Percentiles rank a stretch among this genome's conserved stretches.
Evolutionary conservation across 768 basidiomycete genomes (phyloP).

Genomic region (Amanita muscaria): DNA sequence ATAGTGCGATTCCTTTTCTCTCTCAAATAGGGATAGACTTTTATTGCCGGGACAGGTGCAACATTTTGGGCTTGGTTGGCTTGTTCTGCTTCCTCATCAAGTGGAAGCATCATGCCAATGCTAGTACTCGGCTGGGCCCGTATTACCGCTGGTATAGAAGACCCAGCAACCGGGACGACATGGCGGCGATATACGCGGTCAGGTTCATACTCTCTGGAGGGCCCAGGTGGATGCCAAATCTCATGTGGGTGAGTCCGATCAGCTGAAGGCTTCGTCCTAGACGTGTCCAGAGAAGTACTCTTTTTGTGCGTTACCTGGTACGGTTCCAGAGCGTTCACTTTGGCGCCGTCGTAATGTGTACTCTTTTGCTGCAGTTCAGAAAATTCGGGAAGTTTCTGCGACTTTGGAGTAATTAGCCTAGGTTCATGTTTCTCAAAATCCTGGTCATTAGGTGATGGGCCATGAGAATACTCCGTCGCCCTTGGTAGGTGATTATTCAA

Average conservation of each 20-base stretch:
- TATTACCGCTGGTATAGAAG: not conserved
- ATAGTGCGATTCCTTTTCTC: slow-evolving; percentile 55
- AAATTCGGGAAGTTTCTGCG: not conserved
- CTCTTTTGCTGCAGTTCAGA: not conserved
- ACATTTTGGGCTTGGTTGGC: not conserved
- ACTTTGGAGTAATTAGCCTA: slow-evolving; percentile 1
- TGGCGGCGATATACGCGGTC: slow-evolving; percentile 27
- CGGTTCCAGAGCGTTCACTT: not conserved
- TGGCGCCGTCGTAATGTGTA: not conserved
- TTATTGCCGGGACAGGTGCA: slow-evolving; percentile 13
- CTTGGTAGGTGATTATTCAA: not conserved
- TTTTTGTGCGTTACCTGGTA: slow-evolving; percentile 3
- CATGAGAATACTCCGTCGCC: not conserved
- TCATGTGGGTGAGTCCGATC: slow-evolving; percentile 34
- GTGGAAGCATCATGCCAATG: no score
- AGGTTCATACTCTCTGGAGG: slow-evolving; percentile 16
- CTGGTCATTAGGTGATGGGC: not conserved
- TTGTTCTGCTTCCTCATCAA: not conserved
- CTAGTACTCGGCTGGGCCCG: not conserved
- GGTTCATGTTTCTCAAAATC: slow-evolving; percentile 4
- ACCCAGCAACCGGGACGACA: not conserved
- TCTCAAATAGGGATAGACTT: slow-evolving; percentile 54
- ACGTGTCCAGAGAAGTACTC: slow-evolving; percentile 43
- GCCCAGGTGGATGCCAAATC: slow-evolving; percentile 18
- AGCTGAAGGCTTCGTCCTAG: slow-evolving; percentile 32